These are phyloP conservation scores for Mycena venus DNA, from an alignment of 768 basidiomycete genomes.

Conservation along the genomic window DNA sequence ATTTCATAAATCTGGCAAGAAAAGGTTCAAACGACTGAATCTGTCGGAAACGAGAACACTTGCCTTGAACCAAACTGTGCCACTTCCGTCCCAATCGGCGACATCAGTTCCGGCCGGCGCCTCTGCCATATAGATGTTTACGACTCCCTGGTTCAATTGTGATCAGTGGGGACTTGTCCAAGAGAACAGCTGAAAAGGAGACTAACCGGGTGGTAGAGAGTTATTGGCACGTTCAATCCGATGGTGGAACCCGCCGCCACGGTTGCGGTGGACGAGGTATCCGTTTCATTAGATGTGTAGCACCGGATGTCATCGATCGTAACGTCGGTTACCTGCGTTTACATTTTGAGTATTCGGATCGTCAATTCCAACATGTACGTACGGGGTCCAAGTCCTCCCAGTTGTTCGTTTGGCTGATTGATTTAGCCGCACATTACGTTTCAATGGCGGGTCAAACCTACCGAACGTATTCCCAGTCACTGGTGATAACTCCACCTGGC, in stretches of 20 bases:
- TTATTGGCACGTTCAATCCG: conserved; percentile 24
- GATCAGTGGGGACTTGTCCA: too few species aligned
- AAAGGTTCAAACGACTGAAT: neutral
- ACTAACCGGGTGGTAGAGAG: conserved; percentile 8
- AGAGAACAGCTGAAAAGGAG: neutral
- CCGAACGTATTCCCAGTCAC: conserved; percentile 40
- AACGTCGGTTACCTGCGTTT: conserved; percentile 12
- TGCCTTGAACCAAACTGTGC: conserved; percentile 51
- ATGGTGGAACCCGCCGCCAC: conserved; percentile 46
- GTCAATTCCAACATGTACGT: neutral
- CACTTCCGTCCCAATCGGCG: conserved; percentile 20
- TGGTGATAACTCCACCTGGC: conserved; percentile 34
- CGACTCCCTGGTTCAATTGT: conserved; percentile 1
- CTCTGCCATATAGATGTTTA: conserved; percentile 30
- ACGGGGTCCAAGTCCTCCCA: conserved; percentile 25
- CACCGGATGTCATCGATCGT: conserved; percentile 19
- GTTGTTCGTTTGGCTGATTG: conserved; percentile 29
- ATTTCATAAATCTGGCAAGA: conserved; percentile 42
- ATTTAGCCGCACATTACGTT: neutral
- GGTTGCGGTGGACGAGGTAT: conserved; percentile 42
- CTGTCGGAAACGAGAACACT: neutral
- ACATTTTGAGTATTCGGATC: neutral
- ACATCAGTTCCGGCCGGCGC: conserved; percentile 26
- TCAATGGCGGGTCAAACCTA: neutral
- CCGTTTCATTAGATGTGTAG: conserved; percentile 21